Percentiles rank a stretch among this genome's conserved stretches.
These are phyloP conservation scores for Apiospora aurea DNA, from an alignment of 2,329 filamentous ascomycete genomes.

Conservation along the genomic window DNA sequence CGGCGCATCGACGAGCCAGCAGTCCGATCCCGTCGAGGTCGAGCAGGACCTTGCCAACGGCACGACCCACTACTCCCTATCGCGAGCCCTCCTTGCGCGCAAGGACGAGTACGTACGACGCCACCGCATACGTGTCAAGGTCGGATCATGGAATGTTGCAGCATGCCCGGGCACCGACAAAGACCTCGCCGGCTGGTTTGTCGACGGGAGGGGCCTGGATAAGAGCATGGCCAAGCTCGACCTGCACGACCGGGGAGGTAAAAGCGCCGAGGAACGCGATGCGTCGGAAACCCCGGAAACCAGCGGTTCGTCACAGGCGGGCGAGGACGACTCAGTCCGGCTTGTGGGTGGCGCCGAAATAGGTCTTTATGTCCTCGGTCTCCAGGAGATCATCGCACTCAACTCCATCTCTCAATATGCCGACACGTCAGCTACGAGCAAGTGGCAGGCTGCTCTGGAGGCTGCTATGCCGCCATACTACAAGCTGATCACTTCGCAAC, in stretches of 20 bases:
- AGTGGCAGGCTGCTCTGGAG: constrained; percentile 82
- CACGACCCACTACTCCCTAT: constrained; percentile 64
- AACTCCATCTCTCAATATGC: constrained; percentile 80
- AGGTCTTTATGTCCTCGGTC: constrained; percentile 85
- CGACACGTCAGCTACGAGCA: constrained; percentile 73
- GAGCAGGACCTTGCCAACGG: constrained; percentile 34
- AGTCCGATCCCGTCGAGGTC: constrained; percentile 54
- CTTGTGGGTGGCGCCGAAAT: constrained; percentile 72
- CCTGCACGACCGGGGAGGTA: constrained; percentile 50
- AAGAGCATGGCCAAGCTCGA: constrained; percentile 65
- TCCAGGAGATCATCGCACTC: constrained; percentile 93
- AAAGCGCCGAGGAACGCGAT: constrained; percentile 45
- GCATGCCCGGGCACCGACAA: constrained; percentile 84
- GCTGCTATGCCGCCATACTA: constrained; percentile 80
- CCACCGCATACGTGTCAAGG: constrained; percentile 80
- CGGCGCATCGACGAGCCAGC: constrained; percentile 38
- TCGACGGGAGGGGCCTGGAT: constrained; percentile 75
- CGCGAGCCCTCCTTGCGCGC: constrained; percentile 72
- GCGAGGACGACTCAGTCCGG: constrained; percentile 51
- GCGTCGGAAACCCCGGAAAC: constrained; percentile 32
- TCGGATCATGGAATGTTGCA: constrained; percentile 96
- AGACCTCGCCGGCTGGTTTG: constrained; percentile 89
- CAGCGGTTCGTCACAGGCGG: constrained; percentile 46
- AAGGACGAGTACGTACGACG: constrained; percentile 80
- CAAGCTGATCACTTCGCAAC: constrained; percentile 77